phyloP scores from a whole-genome alignment of 2,329 filamentous ascomycete species.

The Stenocarpella maydis region DNA sequence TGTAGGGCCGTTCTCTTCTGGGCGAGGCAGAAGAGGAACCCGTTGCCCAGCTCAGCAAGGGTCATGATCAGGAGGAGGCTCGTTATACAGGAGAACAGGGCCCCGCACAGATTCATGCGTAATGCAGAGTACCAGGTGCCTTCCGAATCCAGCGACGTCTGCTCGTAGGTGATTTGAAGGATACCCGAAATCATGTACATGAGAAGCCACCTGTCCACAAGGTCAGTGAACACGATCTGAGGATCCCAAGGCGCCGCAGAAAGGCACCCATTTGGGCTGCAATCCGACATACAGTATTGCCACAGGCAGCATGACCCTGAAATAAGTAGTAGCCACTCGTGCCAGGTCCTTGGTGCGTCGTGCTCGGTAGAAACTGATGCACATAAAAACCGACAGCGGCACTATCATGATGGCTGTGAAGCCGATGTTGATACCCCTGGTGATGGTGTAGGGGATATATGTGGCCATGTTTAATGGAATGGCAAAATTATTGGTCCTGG shows the following conservation, averaged over 20 bases:
- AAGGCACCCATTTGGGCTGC: neutral
- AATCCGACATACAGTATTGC: neutral
- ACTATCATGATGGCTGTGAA: neutral
- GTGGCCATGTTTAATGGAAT: neutral
- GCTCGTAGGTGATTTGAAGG: neutral
- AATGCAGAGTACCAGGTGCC: neutral
- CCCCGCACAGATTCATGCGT: neutral
- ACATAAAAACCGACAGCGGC: neutral
- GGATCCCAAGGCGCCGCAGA: no score
- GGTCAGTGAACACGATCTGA: neutral
- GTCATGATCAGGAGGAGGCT: slow-evolving; percentile 37
- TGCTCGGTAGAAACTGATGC: slow-evolving; percentile 1
- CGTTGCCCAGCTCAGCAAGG: slow-evolving; percentile 39
- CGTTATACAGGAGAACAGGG: slow-evolving; percentile 33
- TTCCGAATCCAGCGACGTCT: rapidly evolving
- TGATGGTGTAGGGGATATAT: neutral
- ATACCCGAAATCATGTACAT: neutral
- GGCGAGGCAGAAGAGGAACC: slow-evolving; percentile 38
- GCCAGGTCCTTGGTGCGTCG: neutral
- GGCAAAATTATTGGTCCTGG: neutral
- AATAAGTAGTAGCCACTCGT: neutral
- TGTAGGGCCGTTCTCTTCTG: slow-evolving; percentile 14
- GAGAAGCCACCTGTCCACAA: neutral
- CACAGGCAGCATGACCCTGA: neutral
- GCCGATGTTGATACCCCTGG: neutral